Percentiles rank a stretch among this genome's conserved stretches.
Conservation (phyloP, 495 filamentous ascomycete genomes). For the Tuber calosporum region DNA sequence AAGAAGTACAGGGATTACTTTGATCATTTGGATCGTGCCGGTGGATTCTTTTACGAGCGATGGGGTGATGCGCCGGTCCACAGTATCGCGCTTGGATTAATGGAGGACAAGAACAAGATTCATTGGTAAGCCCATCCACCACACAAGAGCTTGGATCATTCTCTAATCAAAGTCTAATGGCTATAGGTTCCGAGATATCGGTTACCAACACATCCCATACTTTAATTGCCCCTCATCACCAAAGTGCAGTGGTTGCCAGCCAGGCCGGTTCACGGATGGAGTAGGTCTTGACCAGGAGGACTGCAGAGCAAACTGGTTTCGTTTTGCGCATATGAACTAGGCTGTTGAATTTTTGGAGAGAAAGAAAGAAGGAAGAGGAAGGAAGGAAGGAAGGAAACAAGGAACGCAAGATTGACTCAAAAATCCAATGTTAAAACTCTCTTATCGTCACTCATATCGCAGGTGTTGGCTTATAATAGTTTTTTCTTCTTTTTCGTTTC, state of each 20-base stretch:
- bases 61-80: conserved; percentile 99
- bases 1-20: conserved; percentile 92
- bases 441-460: neutral
- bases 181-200: conserved; percentile 94
- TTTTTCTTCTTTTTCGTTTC: neutral
- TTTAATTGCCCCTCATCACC: conserved; percentile 97
- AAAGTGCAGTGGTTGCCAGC: conserved; percentile 82
- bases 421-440: neutral
- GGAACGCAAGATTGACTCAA: neutral
- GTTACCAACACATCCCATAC: conserved; percentile 97
- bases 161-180: neutral
- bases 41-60: conserved; percentile 97
- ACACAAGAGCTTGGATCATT: neutral
- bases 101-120: conserved; percentile 82
- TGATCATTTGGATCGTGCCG: conserved; percentile 84
- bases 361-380: conserved; percentile 9
- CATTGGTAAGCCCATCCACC: conserved; percentile 65
- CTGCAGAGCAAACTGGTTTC: conserved; percentile 95
- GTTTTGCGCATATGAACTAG: conserved; percentile 76
- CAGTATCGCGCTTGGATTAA: conserved; percentile 85
- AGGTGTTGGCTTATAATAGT: neutral
- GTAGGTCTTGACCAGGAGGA: conserved; percentile 81
- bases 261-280: conserved; percentile 81
- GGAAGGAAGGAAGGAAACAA: neutral
- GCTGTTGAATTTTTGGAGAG: conserved; percentile 8